Evolutionary conservation across 805 yeast species (phyloP).

Genomic region (Debaryomyces tyrocola): DNA sequence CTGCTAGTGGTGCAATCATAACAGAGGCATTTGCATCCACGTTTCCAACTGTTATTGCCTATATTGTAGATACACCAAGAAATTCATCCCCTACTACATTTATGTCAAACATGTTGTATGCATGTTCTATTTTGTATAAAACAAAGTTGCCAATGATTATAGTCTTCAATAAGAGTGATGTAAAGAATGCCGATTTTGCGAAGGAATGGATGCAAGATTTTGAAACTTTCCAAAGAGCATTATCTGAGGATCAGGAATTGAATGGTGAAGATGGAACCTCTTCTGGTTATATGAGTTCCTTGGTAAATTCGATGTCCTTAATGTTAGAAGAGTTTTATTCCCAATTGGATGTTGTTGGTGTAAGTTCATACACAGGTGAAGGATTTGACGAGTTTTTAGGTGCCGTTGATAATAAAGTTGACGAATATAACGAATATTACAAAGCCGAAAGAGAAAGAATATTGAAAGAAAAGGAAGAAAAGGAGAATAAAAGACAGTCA

Average conservation of each 20-base stretch:
- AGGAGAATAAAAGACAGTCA: conserved; percentile 70
- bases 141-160: conserved; percentile 95
- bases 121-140: conserved; percentile 94
- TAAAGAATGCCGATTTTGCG: conserved; percentile 80
- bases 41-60: conserved; percentile 94
- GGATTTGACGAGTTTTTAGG: conserved; percentile 89
- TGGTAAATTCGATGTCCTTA: conserved; percentile 91
- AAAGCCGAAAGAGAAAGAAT: conserved; percentile 84
- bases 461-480: conserved; percentile 70
- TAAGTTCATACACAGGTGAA: conserved; percentile 87
- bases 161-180: conserved; percentile 95
- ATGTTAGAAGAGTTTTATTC: conserved; percentile 96
- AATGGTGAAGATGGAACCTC: conserved; percentile 60
- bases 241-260: conserved; percentile 64
- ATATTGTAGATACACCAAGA: conserved; percentile 95
- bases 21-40: conserved; percentile 96
- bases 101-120: conserved; percentile 97
- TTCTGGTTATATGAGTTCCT: conserved; percentile 90
- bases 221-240: conserved; percentile 82
- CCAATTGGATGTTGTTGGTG: conserved; percentile 88
- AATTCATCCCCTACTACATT: conserved; percentile 93
- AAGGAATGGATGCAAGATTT: conserved; percentile 97
- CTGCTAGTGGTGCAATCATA: conserved; percentile 94
- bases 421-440: conserved; percentile 82
- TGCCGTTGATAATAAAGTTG: conserved; percentile 84